These are phyloP conservation scores for grape (Vitis vinifera) DNA, from an alignment of 164 flowering plant genomes.

Conservation along the genomic window DNA sequence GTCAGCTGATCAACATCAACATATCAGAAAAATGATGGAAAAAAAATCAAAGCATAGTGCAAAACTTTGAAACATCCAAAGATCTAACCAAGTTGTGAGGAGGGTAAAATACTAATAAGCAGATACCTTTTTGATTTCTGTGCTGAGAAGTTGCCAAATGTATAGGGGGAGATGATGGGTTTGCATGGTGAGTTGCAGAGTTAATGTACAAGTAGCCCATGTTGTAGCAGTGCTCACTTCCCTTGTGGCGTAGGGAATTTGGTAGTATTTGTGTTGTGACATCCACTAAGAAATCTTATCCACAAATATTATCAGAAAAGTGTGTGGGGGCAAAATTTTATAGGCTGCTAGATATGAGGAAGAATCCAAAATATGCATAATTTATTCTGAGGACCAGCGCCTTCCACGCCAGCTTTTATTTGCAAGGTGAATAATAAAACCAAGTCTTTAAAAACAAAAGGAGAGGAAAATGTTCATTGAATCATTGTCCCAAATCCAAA, in stretches of 20 bases:
- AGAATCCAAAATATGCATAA: neutral
- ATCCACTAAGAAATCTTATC: constrained; percentile 33
- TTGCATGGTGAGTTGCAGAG: constrained; percentile 2
- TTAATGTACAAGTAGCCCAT: neutral
- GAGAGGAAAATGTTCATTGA: too few relatives aligned
- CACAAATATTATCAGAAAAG: constrained; percentile 28
- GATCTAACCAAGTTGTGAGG: neutral
- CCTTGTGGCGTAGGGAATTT: neutral
- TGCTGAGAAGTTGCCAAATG: neutral
- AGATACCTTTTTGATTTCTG: too few relatives aligned
- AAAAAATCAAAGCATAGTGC: neutral
- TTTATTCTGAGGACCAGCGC: neutral
- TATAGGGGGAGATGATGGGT: neutral
- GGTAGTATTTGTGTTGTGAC: constrained; percentile 14
- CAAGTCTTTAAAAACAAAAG: too few relatives aligned
- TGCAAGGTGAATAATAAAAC: too few relatives aligned
- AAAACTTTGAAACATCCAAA: neutral
- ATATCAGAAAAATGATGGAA: neutral
- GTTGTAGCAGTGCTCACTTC: neutral
- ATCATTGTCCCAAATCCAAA: too few relatives aligned
- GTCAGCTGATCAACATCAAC: neutral
- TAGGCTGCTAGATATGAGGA: neutral
- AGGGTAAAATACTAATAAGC: too few relatives aligned
- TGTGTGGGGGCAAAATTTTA: constrained; percentile 7
- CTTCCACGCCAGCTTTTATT: too few relatives aligned